Conservation (phyloP, 106 monocot genomes). For the Acorus gramineus region DNA sequence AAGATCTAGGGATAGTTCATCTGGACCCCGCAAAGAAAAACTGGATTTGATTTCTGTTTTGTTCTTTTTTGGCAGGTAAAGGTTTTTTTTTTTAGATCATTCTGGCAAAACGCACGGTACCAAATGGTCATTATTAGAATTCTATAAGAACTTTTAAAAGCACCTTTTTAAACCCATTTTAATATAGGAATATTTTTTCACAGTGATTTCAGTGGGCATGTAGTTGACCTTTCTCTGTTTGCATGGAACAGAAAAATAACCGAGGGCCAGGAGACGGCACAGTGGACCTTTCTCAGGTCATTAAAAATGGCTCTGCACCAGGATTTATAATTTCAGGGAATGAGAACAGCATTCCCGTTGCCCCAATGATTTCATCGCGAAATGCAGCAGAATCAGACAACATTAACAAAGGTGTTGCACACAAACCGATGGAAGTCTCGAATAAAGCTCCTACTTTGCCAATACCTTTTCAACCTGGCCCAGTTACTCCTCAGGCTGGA, state of each 20-base stretch:
- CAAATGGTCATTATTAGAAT: too few species aligned
- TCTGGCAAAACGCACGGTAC: conserved; percentile 60
- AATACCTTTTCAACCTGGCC: conserved; percentile 19
- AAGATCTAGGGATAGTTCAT: too few species aligned
- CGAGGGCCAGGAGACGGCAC: conserved; percentile 27
- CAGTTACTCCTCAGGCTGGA: conserved; percentile 15
- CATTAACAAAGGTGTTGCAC: conserved; percentile 16
- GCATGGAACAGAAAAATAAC: conserved; percentile 39
- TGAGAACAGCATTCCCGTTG: conserved; percentile 25
- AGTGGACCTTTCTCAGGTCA: conserved; percentile 30
- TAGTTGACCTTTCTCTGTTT: not conserved
- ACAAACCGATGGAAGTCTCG: conserved; percentile 28
- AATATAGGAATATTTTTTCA: too few species aligned
- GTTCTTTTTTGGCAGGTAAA: conserved; percentile 49
- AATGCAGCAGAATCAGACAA: conserved; percentile 30
- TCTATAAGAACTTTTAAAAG: too few species aligned
- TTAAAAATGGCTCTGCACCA: conserved; percentile 27
- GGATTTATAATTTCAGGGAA: conserved; percentile 34
- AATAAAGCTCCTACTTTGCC: conserved; percentile 13
- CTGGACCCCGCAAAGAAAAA: too few species aligned
- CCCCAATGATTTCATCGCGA: conserved; percentile 22
- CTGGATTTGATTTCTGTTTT: too few species aligned
- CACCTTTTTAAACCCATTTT: too few species aligned
- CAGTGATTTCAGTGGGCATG: too few species aligned
- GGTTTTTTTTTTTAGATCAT: conserved; percentile 58